These are phyloP conservation scores for Bremia lactucae DNA, from an alignment of 352 stramenopile species.

Conservation along the genomic window DNA sequence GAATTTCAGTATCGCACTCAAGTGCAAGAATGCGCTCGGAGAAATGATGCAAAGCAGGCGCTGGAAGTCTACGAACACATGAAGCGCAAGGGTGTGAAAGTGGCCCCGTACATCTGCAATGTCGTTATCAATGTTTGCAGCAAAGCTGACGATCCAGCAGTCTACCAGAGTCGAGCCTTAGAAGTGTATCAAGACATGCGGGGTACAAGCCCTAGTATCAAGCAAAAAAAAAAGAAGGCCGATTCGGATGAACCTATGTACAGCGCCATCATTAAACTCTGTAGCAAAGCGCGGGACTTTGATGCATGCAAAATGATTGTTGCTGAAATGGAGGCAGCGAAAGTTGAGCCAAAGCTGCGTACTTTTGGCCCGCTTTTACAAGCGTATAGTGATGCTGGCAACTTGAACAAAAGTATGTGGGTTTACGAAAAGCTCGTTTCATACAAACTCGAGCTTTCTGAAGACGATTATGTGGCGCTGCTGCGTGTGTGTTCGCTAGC, in stretches of 20 bases:
- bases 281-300: constrained; percentile 49
- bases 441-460: constrained; percentile 42
- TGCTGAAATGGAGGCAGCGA: constrained; percentile 31
- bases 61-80: constrained; percentile 46
- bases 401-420: constrained; percentile 49
- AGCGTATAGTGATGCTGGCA: constrained; percentile 36
- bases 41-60: constrained; percentile 26
- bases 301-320: constrained; percentile 38
- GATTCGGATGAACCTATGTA: constrained; percentile 52
- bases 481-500: constrained; percentile 34
- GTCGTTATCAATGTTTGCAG: constrained; percentile 54
- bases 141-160: constrained; percentile 26
- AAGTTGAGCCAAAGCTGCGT: constrained; percentile 52
- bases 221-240: constrained; percentile 9
- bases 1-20: constrained; percentile 29
- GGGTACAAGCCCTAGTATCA: constrained; percentile 7
- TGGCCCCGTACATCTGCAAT: constrained; percentile 41
- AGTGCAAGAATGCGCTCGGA: constrained; percentile 33
- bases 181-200: constrained; percentile 64
- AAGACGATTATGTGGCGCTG: constrained; percentile 56
- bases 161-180: constrained; percentile 33
- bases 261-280: constrained; percentile 71
- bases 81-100: constrained; percentile 21
- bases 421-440: constrained; percentile 35
- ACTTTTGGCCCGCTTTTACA: constrained; percentile 63